Conservation (phyloP, 257 asterid genomes). For the Solanum chilense region DNA sequence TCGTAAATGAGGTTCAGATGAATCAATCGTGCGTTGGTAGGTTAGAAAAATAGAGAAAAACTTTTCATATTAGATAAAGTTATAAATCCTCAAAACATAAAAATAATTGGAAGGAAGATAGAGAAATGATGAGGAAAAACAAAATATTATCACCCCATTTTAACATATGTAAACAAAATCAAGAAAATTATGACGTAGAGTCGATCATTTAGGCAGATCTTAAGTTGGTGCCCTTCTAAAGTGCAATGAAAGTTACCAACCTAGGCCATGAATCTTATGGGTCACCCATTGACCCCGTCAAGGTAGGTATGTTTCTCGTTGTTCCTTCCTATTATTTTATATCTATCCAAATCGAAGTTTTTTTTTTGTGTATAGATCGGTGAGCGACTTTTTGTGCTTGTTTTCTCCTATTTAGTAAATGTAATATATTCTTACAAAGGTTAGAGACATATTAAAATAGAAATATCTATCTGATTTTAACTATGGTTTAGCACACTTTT, state of each 20-base stretch:
- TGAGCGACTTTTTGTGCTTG: not conserved
- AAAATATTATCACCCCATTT: not conserved
- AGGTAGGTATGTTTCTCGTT: not conserved
- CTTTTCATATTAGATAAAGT: not conserved
- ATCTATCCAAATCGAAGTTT: not conserved
- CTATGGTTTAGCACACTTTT: not conserved
- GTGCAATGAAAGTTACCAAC: not conserved
- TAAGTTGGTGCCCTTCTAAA: fast-evolving
- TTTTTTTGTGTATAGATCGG: not conserved
- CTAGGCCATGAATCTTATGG: fast-evolving
- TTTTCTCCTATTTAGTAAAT: not conserved
- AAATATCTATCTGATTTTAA: too few relatives aligned
- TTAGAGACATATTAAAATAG: not conserved
- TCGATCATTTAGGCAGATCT: not conserved
- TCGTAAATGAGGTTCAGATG: not conserved
- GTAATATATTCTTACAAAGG: not conserved
- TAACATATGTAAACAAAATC: not conserved
- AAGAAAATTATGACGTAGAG: not conserved
- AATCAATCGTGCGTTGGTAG: too few relatives aligned
- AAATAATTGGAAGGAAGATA: not conserved
- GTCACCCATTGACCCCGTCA: fast-evolving
- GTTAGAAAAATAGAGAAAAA: not conserved
- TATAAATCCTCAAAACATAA: not conserved
- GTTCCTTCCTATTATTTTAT: not conserved
- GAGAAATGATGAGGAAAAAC: not conserved